Evolutionary conservation across 2,329 filamentous ascomycete genomes (phyloP).

Genomic region (Fusarium piperis): DNA sequence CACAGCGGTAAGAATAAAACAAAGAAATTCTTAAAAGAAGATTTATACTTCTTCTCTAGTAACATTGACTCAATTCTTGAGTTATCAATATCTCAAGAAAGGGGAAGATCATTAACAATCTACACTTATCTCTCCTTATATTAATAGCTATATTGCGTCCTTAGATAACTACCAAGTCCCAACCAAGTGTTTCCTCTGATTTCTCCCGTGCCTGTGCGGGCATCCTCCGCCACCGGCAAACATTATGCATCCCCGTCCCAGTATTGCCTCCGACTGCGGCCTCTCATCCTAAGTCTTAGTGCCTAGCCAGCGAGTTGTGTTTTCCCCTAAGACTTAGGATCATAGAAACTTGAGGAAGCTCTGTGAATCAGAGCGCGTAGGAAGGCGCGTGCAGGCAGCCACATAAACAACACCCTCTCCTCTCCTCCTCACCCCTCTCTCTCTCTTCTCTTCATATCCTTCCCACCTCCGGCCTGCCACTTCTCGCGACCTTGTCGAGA

Average conservation of each 20-base stretch:
- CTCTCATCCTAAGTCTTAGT: neutral
- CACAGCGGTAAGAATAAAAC: neutral
- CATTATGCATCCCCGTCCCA: neutral
- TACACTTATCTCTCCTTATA: neutral
- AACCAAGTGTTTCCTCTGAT: neutral
- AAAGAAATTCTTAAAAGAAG: neutral
- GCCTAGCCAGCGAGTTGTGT: neutral
- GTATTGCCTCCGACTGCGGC: neutral
- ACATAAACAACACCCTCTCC: conserved; percentile 8
- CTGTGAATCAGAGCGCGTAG: conserved; percentile 8
- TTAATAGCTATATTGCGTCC: neutral
- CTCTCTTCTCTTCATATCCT: conserved; percentile 4
- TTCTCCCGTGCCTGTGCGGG: neutral
- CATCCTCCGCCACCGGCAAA: neutral
- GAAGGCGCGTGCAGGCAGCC: neutral
- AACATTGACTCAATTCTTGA: neutral
- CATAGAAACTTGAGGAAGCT: neutral
- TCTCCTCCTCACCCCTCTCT: conserved; percentile 8
- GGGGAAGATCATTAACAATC: neutral
- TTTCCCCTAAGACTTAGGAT: conserved; percentile 5
- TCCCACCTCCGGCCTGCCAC: neutral
- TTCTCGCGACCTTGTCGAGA: neutral
- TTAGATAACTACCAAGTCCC: neutral
- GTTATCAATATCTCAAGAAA: neutral
- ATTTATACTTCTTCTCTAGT: neutral